These are phyloP conservation scores for Trichoderma oligosporum DNA, from an alignment of 2,329 filamentous ascomycete genomes.

Conservation along the genomic window DNA sequence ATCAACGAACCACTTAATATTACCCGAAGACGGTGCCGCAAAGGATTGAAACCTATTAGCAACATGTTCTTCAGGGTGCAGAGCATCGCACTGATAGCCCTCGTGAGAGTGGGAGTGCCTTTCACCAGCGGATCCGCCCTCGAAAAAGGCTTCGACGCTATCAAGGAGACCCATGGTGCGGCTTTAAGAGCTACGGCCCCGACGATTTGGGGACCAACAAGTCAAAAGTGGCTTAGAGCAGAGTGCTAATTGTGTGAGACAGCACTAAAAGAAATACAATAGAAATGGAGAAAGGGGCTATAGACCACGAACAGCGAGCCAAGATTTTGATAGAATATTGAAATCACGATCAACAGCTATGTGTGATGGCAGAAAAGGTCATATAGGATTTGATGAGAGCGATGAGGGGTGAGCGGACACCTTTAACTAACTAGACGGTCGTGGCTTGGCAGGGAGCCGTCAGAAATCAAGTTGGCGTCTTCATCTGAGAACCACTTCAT, in stretches of 20 bases:
- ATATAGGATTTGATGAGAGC: neutral
- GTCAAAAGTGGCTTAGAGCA: neutral
- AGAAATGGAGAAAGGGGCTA: neutral
- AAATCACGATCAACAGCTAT: neutral
- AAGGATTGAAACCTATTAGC: conserved; percentile 63
- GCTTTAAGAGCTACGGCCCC: neutral
- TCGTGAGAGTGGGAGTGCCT: conserved; percentile 45
- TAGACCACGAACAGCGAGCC: neutral
- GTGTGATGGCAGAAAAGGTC: neutral
- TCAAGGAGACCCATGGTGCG: conserved; percentile 34
- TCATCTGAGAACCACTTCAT: conserved; percentile 4
- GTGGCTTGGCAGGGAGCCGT: conserved; percentile 2
- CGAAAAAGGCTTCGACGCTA: conserved; percentile 43
- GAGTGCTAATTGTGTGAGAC: neutral
- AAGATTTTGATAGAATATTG: neutral
- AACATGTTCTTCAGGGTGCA: conserved; percentile 41
- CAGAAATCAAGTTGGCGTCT: conserved; percentile 1
- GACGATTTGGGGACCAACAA: neutral
- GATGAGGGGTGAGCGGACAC: conserved; percentile 2
- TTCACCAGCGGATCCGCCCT: conserved; percentile 37
- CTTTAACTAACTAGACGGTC: neutral
- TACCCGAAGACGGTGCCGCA: conserved; percentile 66
- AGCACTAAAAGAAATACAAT: neutral
- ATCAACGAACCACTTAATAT: conserved; percentile 86
- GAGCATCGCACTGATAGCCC: conserved; percentile 39